A percentile compares a stretch with the other conserved stretches of the same genome.
Evolutionary conservation across 2,329 filamentous ascomycete species (phyloP).

Genomic region (Cordyceps cicadae): DNA sequence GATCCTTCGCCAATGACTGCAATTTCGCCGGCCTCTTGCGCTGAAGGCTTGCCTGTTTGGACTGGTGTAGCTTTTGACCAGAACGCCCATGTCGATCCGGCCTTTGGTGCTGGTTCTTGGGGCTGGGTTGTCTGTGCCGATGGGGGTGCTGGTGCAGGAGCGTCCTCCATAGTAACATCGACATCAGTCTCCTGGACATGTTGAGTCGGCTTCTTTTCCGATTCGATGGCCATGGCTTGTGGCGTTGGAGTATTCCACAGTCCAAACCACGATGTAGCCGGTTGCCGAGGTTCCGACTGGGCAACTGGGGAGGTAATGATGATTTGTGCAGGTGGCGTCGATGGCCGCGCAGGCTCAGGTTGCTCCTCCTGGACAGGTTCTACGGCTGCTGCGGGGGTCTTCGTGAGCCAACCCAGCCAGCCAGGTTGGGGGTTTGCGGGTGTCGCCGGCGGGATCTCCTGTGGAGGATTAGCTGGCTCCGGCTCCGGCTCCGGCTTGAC

Average conservation of each 20-base stretch:
- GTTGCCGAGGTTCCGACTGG: conserved; percentile 14
- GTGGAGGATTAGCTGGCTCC: neutral
- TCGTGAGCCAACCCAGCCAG: conserved; percentile 48
- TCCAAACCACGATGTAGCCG: conserved; percentile 30
- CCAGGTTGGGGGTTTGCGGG: conserved; percentile 23
- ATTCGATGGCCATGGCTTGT: conserved; percentile 10
- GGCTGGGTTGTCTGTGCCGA: conserved; percentile 20
- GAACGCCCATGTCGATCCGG: conserved; percentile 69
- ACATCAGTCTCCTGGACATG: conserved; percentile 23
- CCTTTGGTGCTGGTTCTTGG: conserved; percentile 32
- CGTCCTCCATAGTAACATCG: conserved; percentile 36
- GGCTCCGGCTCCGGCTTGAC: neutral
- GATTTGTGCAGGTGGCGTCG: conserved; percentile 18
- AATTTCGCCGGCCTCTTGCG: conserved; percentile 40
- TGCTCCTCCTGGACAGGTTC: neutral
- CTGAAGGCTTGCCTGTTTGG: conserved; percentile 22
- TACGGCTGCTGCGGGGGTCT: conserved; percentile 19
- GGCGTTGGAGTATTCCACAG: conserved; percentile 27
- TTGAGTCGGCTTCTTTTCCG: conserved; percentile 13
- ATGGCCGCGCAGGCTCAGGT: conserved; percentile 11
- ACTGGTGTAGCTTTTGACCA: conserved; percentile 57
- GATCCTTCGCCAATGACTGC: conserved; percentile 51
- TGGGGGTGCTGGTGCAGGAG: conserved; percentile 15
- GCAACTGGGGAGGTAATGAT: conserved; percentile 7
- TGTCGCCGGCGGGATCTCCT: neutral